These are phyloP conservation scores for Candida neerlandica DNA, from an alignment of 1,139 yeast species.

Conservation along the genomic window DNA sequence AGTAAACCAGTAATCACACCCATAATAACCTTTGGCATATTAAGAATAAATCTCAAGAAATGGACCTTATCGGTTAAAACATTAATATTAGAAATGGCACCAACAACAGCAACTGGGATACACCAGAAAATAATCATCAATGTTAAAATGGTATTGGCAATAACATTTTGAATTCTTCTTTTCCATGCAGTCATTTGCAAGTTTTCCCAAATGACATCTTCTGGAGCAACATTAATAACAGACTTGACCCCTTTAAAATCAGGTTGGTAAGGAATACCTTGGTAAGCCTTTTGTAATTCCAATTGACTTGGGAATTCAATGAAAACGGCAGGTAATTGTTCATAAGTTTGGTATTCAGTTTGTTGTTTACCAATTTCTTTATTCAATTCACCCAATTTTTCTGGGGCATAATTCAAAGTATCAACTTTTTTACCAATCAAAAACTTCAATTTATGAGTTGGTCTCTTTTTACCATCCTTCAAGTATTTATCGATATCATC, in stretches of 20 bases:
- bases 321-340: conserved; percentile 73
- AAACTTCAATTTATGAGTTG: conserved; percentile 59
- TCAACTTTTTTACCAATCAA: conserved; percentile 81
- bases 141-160: conserved; percentile 48
- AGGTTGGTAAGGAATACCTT: conserved; percentile 67
- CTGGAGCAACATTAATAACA: conserved; percentile 64
- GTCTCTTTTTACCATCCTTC: conserved; percentile 65
- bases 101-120: conserved; percentile 93
- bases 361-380: conserved; percentile 65
- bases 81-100: conserved; percentile 84
- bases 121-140: conserved; percentile 83
- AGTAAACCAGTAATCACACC: conserved; percentile 87
- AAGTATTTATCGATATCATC: conserved; percentile 58
- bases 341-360: conserved; percentile 42
- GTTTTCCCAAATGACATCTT: conserved; percentile 84
- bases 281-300: conserved; percentile 88
- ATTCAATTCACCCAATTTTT: conserved; percentile 68
- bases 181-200: conserved; percentile 44
- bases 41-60: conserved; percentile 70
- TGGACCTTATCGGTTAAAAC: conserved; percentile 66
- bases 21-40: conserved; percentile 63
- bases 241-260: conserved; percentile 68
- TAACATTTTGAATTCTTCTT: conserved; percentile 42
- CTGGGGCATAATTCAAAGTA: conserved; percentile 71
- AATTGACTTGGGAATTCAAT: conserved; percentile 85